phyloP scores from a whole-genome alignment of 2,329 filamentous ascomycete species.

The Nannizziopsis arthrosporioides region DNA sequence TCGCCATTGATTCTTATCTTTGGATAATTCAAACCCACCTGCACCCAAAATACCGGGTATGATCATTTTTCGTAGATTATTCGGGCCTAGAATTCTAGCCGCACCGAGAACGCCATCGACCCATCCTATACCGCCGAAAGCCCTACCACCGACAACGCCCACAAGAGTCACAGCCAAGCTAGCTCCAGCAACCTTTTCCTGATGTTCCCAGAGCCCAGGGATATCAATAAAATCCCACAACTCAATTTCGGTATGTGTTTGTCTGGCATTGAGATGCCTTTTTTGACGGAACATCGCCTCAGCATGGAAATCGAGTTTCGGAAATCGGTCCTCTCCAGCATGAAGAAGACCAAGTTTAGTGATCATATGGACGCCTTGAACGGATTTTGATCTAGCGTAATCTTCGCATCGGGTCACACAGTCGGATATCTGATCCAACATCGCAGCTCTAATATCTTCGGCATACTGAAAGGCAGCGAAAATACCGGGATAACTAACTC shows the following conservation, averaged over 20 bases:
- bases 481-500: constrained; percentile 76
- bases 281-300: constrained; percentile 90
- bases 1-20: constrained; percentile 23
- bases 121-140: constrained; percentile 78
- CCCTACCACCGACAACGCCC: constrained; percentile 68
- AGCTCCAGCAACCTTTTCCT: constrained; percentile 89
- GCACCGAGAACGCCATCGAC: constrained; percentile 75
- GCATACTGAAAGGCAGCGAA: constrained; percentile 82
- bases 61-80: constrained; percentile 68
- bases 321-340: constrained; percentile 68
- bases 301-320: constrained; percentile 73
- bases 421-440: constrained; percentile 75
- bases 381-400: constrained; percentile 64
- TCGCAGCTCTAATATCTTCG: constrained; percentile 81
- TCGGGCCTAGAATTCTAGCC: constrained; percentile 66
- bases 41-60: constrained; percentile 68
- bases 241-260: constrained; percentile 80
- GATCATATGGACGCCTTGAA: constrained; percentile 71
- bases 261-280: constrained; percentile 66
- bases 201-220: constrained; percentile 66
- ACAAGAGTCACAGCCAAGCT: constrained; percentile 89
- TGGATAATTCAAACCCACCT: constrained; percentile 46
- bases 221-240: constrained; percentile 89
- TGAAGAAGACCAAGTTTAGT: constrained; percentile 81
- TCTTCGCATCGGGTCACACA: constrained; percentile 74